phyloP scores from a whole-genome alignment of 2,329 filamentous ascomycete genomes.

The Xylariaceae sp. region DNA sequence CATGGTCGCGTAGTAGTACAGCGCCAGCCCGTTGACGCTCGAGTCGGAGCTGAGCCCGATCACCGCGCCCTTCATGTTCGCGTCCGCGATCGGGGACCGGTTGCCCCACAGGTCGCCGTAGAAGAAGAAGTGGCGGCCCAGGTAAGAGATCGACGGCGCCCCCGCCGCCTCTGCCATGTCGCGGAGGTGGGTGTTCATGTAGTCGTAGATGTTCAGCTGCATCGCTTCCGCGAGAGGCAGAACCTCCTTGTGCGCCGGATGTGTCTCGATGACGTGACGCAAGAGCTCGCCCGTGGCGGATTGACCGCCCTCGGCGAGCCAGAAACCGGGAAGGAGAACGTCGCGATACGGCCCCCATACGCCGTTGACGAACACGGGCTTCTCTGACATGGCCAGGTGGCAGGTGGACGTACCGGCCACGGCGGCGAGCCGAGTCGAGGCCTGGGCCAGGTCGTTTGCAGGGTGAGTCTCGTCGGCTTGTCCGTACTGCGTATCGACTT shows the following conservation, averaged over 20 bases:
- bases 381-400: constrained; percentile 89
- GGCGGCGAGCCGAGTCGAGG: constrained; percentile 85
- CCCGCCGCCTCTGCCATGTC: constrained; percentile 63
- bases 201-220: constrained; percentile 89
- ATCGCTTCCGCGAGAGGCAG: constrained; percentile 72
- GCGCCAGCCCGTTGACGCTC: constrained; percentile 76
- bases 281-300: constrained; percentile 92
- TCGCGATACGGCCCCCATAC: constrained; percentile 98
- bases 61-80: constrained; percentile 86
- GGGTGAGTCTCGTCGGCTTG: constrained; percentile 62
- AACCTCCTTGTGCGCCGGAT: constrained; percentile 81
- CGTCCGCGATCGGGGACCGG: constrained; percentile 85
- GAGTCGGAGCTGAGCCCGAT: constrained; percentile 85
- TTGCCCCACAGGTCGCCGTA: constrained; percentile 98
- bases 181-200: constrained; percentile 80
- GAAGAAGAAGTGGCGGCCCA: constrained; percentile 95
- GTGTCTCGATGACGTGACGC: constrained; percentile 90
- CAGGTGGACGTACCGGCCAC: constrained; percentile 97
- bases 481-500: constrained; percentile 68
- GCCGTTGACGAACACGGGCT: constrained; percentile 88
- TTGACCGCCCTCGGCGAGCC: constrained; percentile 97
- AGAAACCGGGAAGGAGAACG: constrained; percentile 83
- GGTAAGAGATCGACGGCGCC: constrained; percentile 75
- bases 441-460: constrained; percentile 84
- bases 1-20: constrained; percentile 93